These are phyloP conservation scores for Elongisporangium undulatum DNA, from an alignment of 352 stramenopile genomes.

Conservation along the genomic window DNA sequence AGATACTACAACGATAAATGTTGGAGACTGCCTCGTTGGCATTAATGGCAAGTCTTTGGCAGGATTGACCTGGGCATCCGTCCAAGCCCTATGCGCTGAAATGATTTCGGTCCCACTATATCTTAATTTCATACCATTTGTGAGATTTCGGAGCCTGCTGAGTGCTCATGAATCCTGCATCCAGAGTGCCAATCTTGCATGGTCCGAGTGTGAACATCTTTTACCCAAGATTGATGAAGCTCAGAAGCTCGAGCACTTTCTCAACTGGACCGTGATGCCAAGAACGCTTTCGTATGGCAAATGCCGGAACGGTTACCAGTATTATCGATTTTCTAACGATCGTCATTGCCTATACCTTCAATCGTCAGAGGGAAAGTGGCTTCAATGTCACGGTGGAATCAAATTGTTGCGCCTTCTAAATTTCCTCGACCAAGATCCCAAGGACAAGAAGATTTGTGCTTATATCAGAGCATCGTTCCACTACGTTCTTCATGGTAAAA, in stretches of 20 bases:
- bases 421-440: conserved; percentile 46
- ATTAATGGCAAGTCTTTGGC: conserved; percentile 49
- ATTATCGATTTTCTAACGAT: conserved; percentile 69
- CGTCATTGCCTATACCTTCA: conserved; percentile 43
- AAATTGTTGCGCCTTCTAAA: conserved; percentile 33
- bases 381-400: conserved; percentile 16
- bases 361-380: conserved; percentile 48
- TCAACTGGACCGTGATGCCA: conserved; percentile 54
- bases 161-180: conserved; percentile 53
- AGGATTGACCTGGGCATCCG: conserved; percentile 36
- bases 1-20: conserved; percentile 5
- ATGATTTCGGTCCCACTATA: conserved; percentile 28
- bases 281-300: conserved; percentile 54
- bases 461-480: conserved; percentile 40
- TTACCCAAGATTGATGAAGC: conserved; percentile 43
- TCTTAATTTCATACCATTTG: conserved; percentile 39
- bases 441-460: conserved; percentile 18
- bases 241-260: conserved; percentile 50
- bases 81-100: conserved; percentile 34
- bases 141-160: conserved; percentile 21
- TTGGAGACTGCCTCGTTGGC: conserved; percentile 60
- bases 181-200: conserved; percentile 58
- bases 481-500: conserved; percentile 24
- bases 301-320: conserved; percentile 41
- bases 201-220: conserved; percentile 51